Evolutionary conservation across 805 yeast species (phyloP), one percentile per base, ranked within the genome.

Genomic region (Starmerella powellii): DNA sequence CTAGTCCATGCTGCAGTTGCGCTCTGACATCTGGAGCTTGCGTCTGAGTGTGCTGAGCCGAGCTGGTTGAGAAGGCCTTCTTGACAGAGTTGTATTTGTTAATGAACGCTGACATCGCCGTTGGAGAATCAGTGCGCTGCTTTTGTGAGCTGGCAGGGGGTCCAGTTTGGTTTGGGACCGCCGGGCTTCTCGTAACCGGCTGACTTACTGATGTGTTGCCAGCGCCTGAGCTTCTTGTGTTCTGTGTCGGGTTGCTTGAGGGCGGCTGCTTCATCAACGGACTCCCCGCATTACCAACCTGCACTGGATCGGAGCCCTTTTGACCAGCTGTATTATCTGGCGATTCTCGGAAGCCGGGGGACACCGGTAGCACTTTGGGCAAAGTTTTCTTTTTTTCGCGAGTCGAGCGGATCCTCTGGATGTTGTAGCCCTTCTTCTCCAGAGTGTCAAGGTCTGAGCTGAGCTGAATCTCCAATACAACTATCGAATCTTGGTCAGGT

Each of bases 341-440:
- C n/a, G n/a, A n/a, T n/a, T n/a, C n/a, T n/a, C n/a, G n/a, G n/a
- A n/a, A n/a, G n/a, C n/a, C n/a, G n/a, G n/a, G n/a, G 26, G 26
- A 6, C 26, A 23, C 10, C 26, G 10, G 10, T 10, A 10, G 26
- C 10, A 19, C 8, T 23, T 29, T 6, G 19, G 16, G 3, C 19
- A 3, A 11, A 23, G 43, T 30, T 13, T 12, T n/a, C 17, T 33
- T 23, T 11, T 26, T 28, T 3, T 31, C 28, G 24, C 19, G 15
- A 1, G n/a, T 12, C 12, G 15, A 46, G 27, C 60, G 49, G 20
- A 63, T 45, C 18, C 65, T 45, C 20, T 54, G 53, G 10, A 64
- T 65, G 47, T 64, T 61, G 47, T 60, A 63, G 10, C 68, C 68
- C 34, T 65, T 62, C 32, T 54, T 41, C 44, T 60, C 60, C 29